Base-by-base conservation (phyloP, 2,329 filamentous ascomycete genomes). In the Ploettnerulaceae sp. region DNA sequence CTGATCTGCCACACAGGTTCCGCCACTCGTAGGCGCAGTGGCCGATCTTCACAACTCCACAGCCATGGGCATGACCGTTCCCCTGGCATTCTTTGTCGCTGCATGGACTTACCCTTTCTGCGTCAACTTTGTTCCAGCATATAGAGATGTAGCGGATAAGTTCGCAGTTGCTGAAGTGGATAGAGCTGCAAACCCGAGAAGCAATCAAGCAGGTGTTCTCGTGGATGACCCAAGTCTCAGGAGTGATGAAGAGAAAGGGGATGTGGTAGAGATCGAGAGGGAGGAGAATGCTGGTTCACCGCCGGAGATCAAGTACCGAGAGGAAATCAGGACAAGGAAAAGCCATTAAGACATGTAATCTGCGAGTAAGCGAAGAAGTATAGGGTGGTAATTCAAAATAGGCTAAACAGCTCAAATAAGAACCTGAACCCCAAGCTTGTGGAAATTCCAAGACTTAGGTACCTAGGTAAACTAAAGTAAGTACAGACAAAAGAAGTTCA, bases 61-160 rank as follows among this genome's bases (percentile, higher is more conserved):
- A 2, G 51, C 53, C 3, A 46, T 36, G 1, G 53, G 49, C 7
- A 74, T 75, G 70, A 51, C 64, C 8, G 69, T 75, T 4, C 72
- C 72, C 1, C 51, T 75, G 33, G 63, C 63, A 3, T 74, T 74
- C 56, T 75, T 76, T 48, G 49, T 73, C 1, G 65, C 66, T 0
- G 69, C 72, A 0, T 73, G 66, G 64, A 61, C 59, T 4, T 76
- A 75, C 57, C 56, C 69, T 0, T 39, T 73, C 5, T 64, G 61
- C 32, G 71, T 76, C 18, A 64, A 64, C 38, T 58, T 64, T 26
- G 46, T 49, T 29, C 57, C 50, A 20, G 45, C 38, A 32, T 61
- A 59, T 51, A 56, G 53, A 32, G 53, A 52, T 44, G 43, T 31
- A 15, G 53, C 47, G 3, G 55, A 57, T 49, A 48, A 47, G 34